Evolutionary conservation across 805 yeast species (phyloP).

Genomic region (Kuraishia molischiana): DNA sequence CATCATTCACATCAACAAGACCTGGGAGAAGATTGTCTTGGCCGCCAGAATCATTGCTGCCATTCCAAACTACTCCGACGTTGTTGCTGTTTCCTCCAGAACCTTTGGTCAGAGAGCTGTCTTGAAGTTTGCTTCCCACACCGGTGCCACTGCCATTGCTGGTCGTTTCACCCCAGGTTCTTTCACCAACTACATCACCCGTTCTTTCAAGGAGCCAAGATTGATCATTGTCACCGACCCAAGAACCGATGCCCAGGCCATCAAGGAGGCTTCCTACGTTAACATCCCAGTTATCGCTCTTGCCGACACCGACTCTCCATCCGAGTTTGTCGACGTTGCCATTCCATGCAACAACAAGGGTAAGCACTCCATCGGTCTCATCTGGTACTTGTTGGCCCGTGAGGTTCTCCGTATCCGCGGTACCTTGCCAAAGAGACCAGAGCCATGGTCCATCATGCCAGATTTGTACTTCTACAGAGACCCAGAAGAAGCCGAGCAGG

Average conservation of each 20-base stretch:
- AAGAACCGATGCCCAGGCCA: constrained; percentile 99
- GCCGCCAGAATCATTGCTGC: constrained; percentile 99
- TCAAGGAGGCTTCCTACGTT: constrained; percentile 99
- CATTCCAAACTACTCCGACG: constrained; percentile 96
- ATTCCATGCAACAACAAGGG: constrained; percentile 99
- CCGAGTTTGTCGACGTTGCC: constrained; percentile 98
- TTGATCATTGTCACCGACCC: constrained; percentile 98
- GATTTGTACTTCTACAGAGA: constrained; percentile 99
- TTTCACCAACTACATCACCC: constrained; percentile 99
- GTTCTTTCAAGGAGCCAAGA: constrained; percentile 99
- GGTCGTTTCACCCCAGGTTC: constrained; percentile 99
- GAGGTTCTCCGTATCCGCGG: constrained; percentile 99
- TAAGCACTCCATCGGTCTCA: constrained; percentile 98
- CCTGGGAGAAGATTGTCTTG: constrained; percentile 99
- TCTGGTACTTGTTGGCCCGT: constrained; percentile 99
- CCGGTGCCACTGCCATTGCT: constrained; percentile 99
- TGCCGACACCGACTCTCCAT: constrained; percentile 97
- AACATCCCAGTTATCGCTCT: constrained; percentile 99
- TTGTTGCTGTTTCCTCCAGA: constrained; percentile 98
- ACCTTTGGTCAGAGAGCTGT: constrained; percentile 99
- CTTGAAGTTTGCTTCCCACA: constrained; percentile 98
- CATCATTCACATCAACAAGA: constrained; percentile 96
- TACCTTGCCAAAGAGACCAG: constrained; percentile 89
- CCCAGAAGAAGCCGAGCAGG: constrained; percentile 92
- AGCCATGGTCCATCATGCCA: constrained; percentile 99